Percentiles rank a stretch among this genome's conserved stretches.
Conservation (phyloP, 768 basidiomycete genomes). For the Tylopilus plumbeoviolaceoides region DNA sequence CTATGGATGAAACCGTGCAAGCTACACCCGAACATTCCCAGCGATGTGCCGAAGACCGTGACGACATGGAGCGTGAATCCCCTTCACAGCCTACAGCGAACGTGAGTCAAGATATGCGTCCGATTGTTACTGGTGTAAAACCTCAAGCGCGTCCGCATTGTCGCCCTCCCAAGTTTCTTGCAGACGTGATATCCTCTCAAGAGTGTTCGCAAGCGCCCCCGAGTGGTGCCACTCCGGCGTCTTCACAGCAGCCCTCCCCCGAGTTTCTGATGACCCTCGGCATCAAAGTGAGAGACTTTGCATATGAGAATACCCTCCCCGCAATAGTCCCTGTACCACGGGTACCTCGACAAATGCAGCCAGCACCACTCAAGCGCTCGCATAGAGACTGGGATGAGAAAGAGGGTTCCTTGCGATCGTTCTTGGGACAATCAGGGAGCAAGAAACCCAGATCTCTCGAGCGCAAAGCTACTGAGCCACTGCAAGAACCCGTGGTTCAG, state of each 20-base stretch:
- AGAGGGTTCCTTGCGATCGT: conserved; percentile 11
- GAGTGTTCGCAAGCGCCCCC: conserved; percentile 18
- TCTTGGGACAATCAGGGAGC: background rate
- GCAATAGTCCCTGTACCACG: conserved; percentile 52
- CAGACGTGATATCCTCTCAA: conserved; percentile 5
- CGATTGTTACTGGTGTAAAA: conserved; percentile 23
- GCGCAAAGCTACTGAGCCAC: conserved; percentile 34
- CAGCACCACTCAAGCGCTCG: conserved; percentile 38
- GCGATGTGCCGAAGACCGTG: conserved; percentile 1
- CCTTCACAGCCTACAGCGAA: conserved; percentile 24
- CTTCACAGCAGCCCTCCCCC: conserved; percentile 35
- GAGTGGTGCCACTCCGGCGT: background rate
- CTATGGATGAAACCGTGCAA: background rate
- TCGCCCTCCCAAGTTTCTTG: conserved; percentile 19
- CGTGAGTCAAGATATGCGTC: conserved; percentile 36
- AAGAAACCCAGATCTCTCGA: conserved; percentile 29
- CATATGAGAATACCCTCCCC: conserved; percentile 62
- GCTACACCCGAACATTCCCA: background rate
- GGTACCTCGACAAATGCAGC: conserved; percentile 46
- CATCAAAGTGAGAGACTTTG: conserved; percentile 56
- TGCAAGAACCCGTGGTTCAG: conserved; percentile 20
- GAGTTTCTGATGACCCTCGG: conserved; percentile 30
- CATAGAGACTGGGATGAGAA: conserved; percentile 32
- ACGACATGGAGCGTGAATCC: conserved; percentile 18
- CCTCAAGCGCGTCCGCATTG: conserved; percentile 33